phyloP scores from a whole-genome alignment of 2,329 filamentous ascomycete genomes.

The Torrubiellomyces zombiae region DNA sequence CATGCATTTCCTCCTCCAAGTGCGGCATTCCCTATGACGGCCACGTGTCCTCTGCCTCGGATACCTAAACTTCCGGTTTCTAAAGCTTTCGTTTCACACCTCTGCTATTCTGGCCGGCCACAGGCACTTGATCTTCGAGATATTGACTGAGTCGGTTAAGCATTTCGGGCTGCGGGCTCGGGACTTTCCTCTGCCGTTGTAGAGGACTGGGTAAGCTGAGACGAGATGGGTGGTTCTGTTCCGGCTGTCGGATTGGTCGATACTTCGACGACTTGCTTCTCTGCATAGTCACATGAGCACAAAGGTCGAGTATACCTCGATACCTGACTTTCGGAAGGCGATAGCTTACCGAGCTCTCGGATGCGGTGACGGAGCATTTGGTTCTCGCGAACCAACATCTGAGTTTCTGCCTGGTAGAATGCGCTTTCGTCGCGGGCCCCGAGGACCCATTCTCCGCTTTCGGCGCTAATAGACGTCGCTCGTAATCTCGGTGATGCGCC shows the following conservation, averaged over 20 bases:
- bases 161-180: conserved; percentile 6
- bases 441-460: conserved; percentile 43
- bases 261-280: conserved; percentile 33
- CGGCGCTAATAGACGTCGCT: conserved; percentile 40
- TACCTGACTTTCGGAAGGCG: too few species aligned
- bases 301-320: background rate
- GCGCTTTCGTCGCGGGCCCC: conserved; percentile 57
- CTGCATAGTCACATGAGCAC: conserved; percentile 12
- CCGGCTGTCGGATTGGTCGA: conserved; percentile 13
- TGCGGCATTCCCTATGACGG: too few species aligned
- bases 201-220: conserved; percentile 29
- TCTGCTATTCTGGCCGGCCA: too few species aligned
- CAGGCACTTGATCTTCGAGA: background rate
- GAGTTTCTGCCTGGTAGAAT: conserved; percentile 70
- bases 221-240: conserved; percentile 31
- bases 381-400: conserved; percentile 62
- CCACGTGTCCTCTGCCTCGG: too few species aligned
- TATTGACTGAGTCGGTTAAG: conserved; percentile 4
- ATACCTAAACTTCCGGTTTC: too few species aligned
- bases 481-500: conserved; percentile 39
- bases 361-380: conserved; percentile 67
- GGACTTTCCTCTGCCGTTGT: conserved; percentile 18
- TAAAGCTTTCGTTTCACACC: too few species aligned
- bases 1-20: too few species aligned
- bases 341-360: conserved; percentile 54